phyloP scores from a whole-genome alignment of 805 yeast genomes.

The Middelhovenomyces tepae region DNA sequence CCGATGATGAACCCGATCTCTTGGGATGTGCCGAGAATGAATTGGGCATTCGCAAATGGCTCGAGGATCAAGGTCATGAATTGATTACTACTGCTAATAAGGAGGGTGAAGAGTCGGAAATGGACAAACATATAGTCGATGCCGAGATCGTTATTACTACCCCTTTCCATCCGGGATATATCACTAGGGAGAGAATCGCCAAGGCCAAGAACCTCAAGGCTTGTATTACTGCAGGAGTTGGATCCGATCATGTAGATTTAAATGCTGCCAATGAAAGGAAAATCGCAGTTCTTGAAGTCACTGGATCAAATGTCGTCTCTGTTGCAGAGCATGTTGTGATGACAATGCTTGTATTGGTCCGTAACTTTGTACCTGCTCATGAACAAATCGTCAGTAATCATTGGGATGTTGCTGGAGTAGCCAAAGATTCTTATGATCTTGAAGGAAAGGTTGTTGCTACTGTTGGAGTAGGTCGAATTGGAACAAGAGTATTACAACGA shows the following conservation, averaged over 20 bases:
- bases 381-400: constrained; percentile 50
- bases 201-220: constrained; percentile 62
- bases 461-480: constrained; percentile 77
- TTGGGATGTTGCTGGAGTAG: constrained; percentile 74
- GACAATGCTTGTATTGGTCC: constrained; percentile 61
- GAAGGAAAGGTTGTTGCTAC: constrained; percentile 74
- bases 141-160: constrained; percentile 75
- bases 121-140: constrained; percentile 58
- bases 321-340: constrained; percentile 76
- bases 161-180: constrained; percentile 76
- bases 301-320: constrained; percentile 72
- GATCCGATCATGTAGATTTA: constrained; percentile 73
- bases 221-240: constrained; percentile 75
- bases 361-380: constrained; percentile 75
- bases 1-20: constrained; percentile 49
- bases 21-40: constrained; percentile 70
- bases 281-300: constrained; percentile 68
- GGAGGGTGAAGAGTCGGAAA: constrained; percentile 49
- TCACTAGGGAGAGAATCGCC: constrained; percentile 55
- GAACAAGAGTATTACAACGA: constrained; percentile 66
- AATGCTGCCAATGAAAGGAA: constrained; percentile 55
- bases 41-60: constrained; percentile 57
- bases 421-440: constrained; percentile 64
- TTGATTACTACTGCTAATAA: constrained; percentile 59
- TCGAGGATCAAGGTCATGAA: constrained; percentile 59